Evolutionary conservation across 164 flowering plant genomes (phyloP).

Genomic region (Aristolochia contorta): DNA sequence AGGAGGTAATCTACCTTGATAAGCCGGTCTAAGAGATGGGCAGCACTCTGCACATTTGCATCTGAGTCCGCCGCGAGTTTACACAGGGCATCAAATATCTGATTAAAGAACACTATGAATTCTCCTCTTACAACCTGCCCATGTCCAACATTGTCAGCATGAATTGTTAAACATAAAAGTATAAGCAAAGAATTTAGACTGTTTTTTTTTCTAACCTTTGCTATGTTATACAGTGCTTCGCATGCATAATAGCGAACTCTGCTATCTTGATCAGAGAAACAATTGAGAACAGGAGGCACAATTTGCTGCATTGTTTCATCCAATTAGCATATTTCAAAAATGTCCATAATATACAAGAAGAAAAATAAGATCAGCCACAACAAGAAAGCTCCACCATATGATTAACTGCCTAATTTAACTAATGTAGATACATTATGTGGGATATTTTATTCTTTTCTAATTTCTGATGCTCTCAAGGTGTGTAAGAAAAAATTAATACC

Average conservation of each 20-base stretch:
- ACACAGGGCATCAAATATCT: conserved; percentile 93
- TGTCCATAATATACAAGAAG: too few species aligned
- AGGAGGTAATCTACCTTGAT: conserved; percentile 54
- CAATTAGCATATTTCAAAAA: conserved; percentile 5
- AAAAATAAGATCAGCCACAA: too few species aligned
- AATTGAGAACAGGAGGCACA: conserved; percentile 85
- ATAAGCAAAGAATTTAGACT: neutral
- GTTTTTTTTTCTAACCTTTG: conserved; percentile 56
- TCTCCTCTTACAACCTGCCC: conserved; percentile 96
- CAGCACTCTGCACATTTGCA: conserved; percentile 98
- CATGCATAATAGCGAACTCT: conserved; percentile 99
- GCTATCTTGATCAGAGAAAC: conserved; percentile 91
- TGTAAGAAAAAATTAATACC: too few species aligned
- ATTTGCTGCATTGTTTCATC: conserved; percentile 50
- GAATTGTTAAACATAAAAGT: neutral
- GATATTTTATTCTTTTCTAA: too few species aligned
- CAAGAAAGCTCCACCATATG: too few species aligned
- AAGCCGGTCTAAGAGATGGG: conserved; percentile 94
- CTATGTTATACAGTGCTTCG: conserved; percentile 97
- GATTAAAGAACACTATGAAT: conserved; percentile 84
- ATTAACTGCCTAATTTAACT: too few species aligned
- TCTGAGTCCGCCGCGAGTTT: conserved; percentile 97
- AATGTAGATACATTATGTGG: too few species aligned
- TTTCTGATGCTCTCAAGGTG: too few species aligned
- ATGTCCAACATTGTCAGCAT: too few species aligned